These are phyloP conservation scores for Didymella exigua DNA, from an alignment of 2,329 filamentous ascomycete species.

Conservation along the genomic window DNA sequence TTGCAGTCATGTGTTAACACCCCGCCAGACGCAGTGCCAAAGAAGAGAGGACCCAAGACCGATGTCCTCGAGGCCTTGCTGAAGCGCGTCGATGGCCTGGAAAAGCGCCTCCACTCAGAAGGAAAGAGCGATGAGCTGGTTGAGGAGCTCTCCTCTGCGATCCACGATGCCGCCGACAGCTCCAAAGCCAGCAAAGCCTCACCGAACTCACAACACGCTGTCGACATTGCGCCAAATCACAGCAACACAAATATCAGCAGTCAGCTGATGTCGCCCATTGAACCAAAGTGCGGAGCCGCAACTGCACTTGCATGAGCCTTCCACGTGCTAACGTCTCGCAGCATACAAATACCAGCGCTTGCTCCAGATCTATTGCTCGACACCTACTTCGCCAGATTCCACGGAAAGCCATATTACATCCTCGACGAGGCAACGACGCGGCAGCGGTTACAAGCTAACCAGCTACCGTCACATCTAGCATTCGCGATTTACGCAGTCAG, in stretches of 20 bases:
- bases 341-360: slow-evolving; percentile 52
- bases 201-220: slow-evolving; percentile 28
- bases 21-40: slow-evolving; percentile 76
- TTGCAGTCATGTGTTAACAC: slow-evolving; percentile 21
- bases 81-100: slow-evolving; percentile 83
- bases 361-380: slow-evolving; percentile 71
- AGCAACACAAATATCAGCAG: slow-evolving; percentile 31
- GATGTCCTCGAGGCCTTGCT: slow-evolving; percentile 84
- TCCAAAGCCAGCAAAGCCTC: slow-evolving; percentile 27
- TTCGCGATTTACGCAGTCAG: slow-evolving; percentile 60
- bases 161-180: slow-evolving; percentile 32
- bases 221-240: slow-evolving; percentile 36
- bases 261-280: slow-evolving; percentile 47
- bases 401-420: slow-evolving; percentile 82
- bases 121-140: slow-evolving; percentile 52
- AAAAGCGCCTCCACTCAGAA: slow-evolving; percentile 72
- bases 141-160: slow-evolving; percentile 31
- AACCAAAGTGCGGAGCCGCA: slow-evolving; percentile 41
- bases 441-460: slow-evolving; percentile 71
- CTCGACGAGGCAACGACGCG: slow-evolving; percentile 77
- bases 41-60: slow-evolving; percentile 88
- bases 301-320: slow-evolving; percentile 9
- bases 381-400: slow-evolving; percentile 78
- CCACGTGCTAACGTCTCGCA: slow-evolving; percentile 25
- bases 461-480: slow-evolving; percentile 60